Conservation (phyloP, 2,329 filamentous ascomycete genomes). For the Aspergillus persii region DNA sequence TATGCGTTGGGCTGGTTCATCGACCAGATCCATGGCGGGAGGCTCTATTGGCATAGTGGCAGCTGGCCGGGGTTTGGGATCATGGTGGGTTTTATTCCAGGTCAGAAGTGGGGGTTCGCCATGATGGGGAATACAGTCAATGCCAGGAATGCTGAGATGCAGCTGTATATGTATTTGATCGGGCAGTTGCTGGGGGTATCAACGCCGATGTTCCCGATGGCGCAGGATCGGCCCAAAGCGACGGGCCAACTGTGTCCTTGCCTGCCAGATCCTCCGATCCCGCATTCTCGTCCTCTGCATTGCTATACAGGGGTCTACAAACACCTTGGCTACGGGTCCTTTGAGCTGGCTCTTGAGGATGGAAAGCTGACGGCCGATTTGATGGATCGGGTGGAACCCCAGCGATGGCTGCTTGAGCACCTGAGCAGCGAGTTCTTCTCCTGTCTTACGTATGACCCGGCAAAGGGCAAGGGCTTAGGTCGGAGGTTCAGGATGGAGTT, state of each 20-base stretch:
- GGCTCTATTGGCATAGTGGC: constrained; percentile 21
- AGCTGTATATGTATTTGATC: constrained; percentile 15
- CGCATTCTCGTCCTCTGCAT: constrained; percentile 12
- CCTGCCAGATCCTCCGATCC: constrained; percentile 6
- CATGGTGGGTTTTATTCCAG: constrained; percentile 24
- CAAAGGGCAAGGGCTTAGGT: background rate
- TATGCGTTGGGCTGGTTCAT: constrained; percentile 26
- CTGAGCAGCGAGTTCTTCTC: constrained; percentile 22
- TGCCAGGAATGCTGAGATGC: constrained; percentile 9
- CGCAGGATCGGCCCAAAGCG: background rate
- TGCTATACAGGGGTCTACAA: constrained; percentile 18
- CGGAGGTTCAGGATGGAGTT: constrained; percentile 12
- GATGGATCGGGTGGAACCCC: constrained; percentile 9
- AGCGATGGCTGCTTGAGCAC: constrained; percentile 13
- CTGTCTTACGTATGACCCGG: background rate
- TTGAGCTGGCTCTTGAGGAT: constrained; percentile 4
- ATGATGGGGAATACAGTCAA: constrained; percentile 23
- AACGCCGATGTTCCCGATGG: too few relatives aligned
- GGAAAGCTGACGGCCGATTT: constrained; percentile 11
- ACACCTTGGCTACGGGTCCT: constrained; percentile 6
- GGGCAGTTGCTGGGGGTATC: constrained; percentile 12
- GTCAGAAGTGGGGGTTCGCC: constrained; percentile 20
- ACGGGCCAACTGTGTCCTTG: constrained; percentile 10
- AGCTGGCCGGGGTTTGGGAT: constrained; percentile 23
- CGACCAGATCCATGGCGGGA: constrained; percentile 19